A percentile compares a stretch with the other conserved stretches of the same genome.
Conservation (phyloP, 805 yeast genomes). For the Teunomyces atbi region DNA sequence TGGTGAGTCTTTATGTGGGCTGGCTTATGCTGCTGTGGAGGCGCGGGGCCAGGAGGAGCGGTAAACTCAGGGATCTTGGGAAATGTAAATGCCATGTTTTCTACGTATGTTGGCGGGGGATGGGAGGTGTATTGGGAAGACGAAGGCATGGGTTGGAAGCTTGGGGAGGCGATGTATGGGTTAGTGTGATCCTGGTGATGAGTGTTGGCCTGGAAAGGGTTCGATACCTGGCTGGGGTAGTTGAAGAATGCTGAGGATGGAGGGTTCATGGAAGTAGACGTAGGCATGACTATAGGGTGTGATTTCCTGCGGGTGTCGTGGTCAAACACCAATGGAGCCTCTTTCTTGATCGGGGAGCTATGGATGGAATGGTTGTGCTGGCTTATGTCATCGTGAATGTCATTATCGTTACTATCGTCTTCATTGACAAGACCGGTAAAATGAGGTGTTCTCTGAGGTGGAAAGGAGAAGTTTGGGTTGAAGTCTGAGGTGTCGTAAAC, state of each 20-base stretch:
- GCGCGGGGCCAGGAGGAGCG: slow-evolving; percentile 1
- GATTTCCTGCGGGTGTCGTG: slow-evolving; percentile 4
- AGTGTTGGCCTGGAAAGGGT: slow-evolving; percentile 5
- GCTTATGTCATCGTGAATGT: slow-evolving; percentile 2
- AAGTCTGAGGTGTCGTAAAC: slow-evolving; percentile 8
- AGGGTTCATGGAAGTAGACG: slow-evolving; percentile 5
- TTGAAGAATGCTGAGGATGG: slow-evolving; percentile 13
- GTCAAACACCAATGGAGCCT: not conserved
- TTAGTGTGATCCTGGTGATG: slow-evolving; percentile 3
- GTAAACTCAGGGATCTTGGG: slow-evolving; percentile 13
- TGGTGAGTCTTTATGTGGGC: slow-evolving; percentile 16
- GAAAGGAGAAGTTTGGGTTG: slow-evolving; percentile 18
- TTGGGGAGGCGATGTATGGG: slow-evolving; percentile 3
- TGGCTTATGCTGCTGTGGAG: slow-evolving; percentile 3
- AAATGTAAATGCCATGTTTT: slow-evolving; percentile 6
- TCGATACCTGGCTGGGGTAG: slow-evolving; percentile 10
- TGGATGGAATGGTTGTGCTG: slow-evolving; percentile 9
- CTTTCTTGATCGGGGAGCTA: slow-evolving; percentile 13
- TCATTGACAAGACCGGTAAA: slow-evolving; percentile 5
- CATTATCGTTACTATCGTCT: slow-evolving; percentile 3
- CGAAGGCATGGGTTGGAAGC: slow-evolving; percentile 6
- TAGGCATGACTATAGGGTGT: slow-evolving; percentile 1
- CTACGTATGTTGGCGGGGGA: slow-evolving; percentile 2
- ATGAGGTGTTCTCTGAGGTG: slow-evolving; percentile 9
- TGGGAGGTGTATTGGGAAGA: slow-evolving; percentile 1